A percentile compares a stretch with the other conserved stretches of the same genome.
Conservation (phyloP, 106 monocot genomes). For the Dioscorea alata region DNA sequence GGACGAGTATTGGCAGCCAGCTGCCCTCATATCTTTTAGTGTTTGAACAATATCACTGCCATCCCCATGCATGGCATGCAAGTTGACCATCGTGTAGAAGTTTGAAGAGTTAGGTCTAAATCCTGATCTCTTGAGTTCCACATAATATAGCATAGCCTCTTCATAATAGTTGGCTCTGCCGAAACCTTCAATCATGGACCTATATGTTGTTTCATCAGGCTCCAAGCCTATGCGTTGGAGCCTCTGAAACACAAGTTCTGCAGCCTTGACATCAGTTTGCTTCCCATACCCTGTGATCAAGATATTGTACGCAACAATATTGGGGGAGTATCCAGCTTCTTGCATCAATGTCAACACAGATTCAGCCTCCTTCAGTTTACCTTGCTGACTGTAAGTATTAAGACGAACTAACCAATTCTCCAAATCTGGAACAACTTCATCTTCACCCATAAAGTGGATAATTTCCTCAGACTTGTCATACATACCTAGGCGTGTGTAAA, state of each 20-base stretch:
- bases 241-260: slow-evolving; percentile 37
- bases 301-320: slow-evolving; percentile 94
- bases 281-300: slow-evolving; percentile 96
- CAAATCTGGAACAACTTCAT: slow-evolving; percentile 55
- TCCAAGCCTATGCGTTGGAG: slow-evolving; percentile 43
- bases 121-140: slow-evolving; percentile 61
- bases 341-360: slow-evolving; percentile 51
- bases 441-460: slow-evolving; percentile 66
- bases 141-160: slow-evolving; percentile 52
- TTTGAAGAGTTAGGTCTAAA: slow-evolving; percentile 83
- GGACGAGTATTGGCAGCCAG: slow-evolving; percentile 59
- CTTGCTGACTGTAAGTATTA: slow-evolving; percentile 82
- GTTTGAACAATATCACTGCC: slow-evolving; percentile 43
- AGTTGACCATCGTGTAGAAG: slow-evolving; percentile 91
- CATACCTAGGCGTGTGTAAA: slow-evolving; percentile 65
- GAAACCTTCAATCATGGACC: slow-evolving; percentile 93
- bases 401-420: slow-evolving; percentile 91
- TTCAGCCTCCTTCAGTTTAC: slow-evolving; percentile 77
- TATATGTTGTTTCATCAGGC: slow-evolving; percentile 90
- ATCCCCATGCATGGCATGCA: slow-evolving; percentile 76
- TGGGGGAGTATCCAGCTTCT: slow-evolving; percentile 39
- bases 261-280: slow-evolving; percentile 29
- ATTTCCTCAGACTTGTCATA: slow-evolving; percentile 59
- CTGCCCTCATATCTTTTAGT: slow-evolving; percentile 58
- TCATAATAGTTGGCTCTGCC: slow-evolving; percentile 64